phyloP scores from a whole-genome alignment of 2,329 filamentous ascomycete genomes.

The Fonsecaea monophora region DNA sequence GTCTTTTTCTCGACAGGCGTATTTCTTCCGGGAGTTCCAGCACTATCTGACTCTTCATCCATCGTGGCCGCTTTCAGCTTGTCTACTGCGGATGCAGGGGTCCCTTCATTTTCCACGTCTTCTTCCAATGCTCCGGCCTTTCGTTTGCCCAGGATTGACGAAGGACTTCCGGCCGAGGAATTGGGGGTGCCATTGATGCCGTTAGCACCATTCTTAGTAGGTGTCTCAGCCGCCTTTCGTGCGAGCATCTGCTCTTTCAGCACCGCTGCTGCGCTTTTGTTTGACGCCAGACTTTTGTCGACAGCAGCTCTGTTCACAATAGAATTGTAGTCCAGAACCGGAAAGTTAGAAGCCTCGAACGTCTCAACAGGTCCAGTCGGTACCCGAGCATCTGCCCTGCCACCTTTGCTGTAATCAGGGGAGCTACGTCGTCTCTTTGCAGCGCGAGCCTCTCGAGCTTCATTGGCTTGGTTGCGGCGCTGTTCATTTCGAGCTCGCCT shows the following conservation, averaged over 20 bases:
- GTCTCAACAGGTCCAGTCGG: constrained; percentile 54
- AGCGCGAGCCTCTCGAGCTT: constrained; percentile 54
- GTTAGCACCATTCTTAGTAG: constrained; percentile 48
- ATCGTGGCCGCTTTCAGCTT: constrained; percentile 80
- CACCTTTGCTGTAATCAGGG: constrained; percentile 49
- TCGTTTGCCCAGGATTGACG: constrained; percentile 15
- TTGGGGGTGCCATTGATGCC: constrained; percentile 35
- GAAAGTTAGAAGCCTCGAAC: constrained; percentile 35
- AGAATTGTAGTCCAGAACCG: constrained; percentile 80
- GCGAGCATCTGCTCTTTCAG: constrained; percentile 79
- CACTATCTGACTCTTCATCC: constrained; percentile 61
- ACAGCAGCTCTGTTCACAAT: constrained; percentile 75
- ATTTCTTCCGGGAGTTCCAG: constrained; percentile 64
- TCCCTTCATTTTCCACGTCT: constrained; percentile 20
- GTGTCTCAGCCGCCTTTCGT: constrained; percentile 43
- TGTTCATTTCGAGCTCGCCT: constrained; percentile 80
- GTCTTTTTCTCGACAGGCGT: constrained; percentile 58
- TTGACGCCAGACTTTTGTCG: constrained; percentile 76
- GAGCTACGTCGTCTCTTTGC: constrained; percentile 53
- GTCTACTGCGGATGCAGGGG: constrained; percentile 61
- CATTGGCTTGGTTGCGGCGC: constrained; percentile 75
- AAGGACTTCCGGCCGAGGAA: constrained; percentile 32
- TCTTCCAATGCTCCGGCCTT: constrained; percentile 10
- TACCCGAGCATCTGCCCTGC: constrained; percentile 30
- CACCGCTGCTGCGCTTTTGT: constrained; percentile 91